phyloP scores from a whole-genome alignment of 2,329 filamentous ascomycete species.

The Pyricularia grisea region DNA sequence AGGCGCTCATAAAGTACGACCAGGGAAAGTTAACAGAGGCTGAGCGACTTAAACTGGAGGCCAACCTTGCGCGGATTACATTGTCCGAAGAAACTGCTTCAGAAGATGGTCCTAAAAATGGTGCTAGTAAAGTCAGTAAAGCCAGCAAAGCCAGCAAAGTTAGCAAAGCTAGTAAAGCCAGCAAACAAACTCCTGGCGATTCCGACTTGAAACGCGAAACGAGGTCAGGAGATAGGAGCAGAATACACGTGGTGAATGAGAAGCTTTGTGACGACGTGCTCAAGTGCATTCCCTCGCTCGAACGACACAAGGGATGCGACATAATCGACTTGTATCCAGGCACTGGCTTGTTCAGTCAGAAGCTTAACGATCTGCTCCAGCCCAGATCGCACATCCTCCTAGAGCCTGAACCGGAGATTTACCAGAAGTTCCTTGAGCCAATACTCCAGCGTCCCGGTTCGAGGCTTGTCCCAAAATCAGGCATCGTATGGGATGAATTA shows the following conservation, averaged over 20 bases:
- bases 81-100: neutral
- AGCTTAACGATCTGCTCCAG: constrained; percentile 63
- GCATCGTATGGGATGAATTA: constrained; percentile 53
- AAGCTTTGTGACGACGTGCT: constrained; percentile 58
- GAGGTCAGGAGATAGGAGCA: constrained; percentile 20
- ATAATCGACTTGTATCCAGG: constrained; percentile 84
- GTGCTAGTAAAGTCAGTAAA: neutral
- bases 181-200: neutral
- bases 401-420: constrained; percentile 56
- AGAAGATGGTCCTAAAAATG: neutral
- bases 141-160: neutral
- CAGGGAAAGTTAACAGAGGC: neutral
- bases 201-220: too few relatives aligned
- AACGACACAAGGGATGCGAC: constrained; percentile 67
- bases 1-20: neutral
- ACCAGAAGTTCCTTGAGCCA: constrained; percentile 49
- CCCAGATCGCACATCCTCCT: constrained; percentile 78
- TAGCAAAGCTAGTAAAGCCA: neutral
- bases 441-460: constrained; percentile 41
- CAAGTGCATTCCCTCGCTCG: constrained; percentile 58
- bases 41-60: neutral
- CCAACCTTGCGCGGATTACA: neutral
- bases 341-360: constrained; percentile 64
- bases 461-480: constrained; percentile 43
- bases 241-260: constrained; percentile 44